These are phyloP conservation scores for Kuraishia molischiana DNA, from an alignment of 805 yeast species.

Conservation along the genomic window DNA sequence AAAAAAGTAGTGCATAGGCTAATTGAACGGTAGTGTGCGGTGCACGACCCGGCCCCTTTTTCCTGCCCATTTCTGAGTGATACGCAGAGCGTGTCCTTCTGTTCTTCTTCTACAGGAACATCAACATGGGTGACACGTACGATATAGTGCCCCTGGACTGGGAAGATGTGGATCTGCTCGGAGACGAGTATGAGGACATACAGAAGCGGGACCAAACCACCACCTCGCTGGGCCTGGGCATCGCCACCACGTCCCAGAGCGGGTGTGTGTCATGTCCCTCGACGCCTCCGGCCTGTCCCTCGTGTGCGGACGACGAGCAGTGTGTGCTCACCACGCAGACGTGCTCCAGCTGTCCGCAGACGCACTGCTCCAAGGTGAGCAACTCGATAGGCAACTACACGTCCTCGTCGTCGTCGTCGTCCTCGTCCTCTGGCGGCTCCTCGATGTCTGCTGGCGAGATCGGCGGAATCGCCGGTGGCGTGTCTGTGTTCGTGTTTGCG, in stretches of 20 bases:
- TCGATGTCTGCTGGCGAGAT: conserved; percentile 11
- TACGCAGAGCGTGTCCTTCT: background rate
- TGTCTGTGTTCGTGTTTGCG: conserved; percentile 46
- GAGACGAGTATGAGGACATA: no score
- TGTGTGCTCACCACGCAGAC: conserved; percentile 49
- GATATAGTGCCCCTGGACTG: no score
- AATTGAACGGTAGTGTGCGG: no score
- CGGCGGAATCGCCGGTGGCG: conserved; percentile 69
- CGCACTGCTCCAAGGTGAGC: conserved; percentile 33
- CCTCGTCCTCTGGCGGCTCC: conserved; percentile 4
- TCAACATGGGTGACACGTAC: no score
- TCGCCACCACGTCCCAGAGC: background rate
- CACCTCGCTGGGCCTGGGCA: background rate
- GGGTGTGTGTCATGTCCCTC: background rate
- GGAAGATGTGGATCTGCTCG: no score
- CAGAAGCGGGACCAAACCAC: no score
- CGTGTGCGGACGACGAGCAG: conserved; percentile 38
- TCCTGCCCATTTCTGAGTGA: background rate
- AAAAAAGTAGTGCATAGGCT: no score
- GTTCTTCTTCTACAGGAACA: no score
- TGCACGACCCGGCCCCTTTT: background rate
- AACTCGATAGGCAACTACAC: conserved; percentile 9
- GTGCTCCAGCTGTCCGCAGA: conserved; percentile 46
- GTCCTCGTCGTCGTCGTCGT: conserved; percentile 2
- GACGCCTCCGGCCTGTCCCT: conserved; percentile 36